Conservation (phyloP, 2,329 filamentous ascomycete species). For the Cordyceps tenuipes region DNA sequence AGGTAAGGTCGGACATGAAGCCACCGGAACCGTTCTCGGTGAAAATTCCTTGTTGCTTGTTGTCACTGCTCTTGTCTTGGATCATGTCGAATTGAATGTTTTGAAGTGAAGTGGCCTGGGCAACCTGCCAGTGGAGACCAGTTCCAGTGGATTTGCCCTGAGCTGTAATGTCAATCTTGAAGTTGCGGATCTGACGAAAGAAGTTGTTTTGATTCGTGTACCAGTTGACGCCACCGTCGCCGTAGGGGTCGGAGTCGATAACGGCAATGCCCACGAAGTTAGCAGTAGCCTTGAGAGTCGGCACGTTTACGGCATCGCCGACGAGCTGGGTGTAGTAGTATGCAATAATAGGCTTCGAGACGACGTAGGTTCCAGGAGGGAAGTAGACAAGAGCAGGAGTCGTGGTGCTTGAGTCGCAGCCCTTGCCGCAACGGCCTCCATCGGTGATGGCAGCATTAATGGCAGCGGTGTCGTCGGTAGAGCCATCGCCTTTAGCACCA, state of each 20-base stretch:
- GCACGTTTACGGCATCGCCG: conserved; percentile 65
- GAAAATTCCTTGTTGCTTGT: conserved; percentile 69
- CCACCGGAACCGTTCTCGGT: conserved; percentile 81
- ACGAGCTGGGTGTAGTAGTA: conserved; percentile 93
- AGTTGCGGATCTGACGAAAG: conserved; percentile 75
- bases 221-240: conserved; percentile 59
- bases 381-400: conserved; percentile 87
- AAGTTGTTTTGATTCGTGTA: conserved; percentile 79
- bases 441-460: conserved; percentile 77
- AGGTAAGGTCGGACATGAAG: conserved; percentile 74
- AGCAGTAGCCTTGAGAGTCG: conserved; percentile 65
- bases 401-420: conserved; percentile 78
- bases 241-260: conserved; percentile 83
- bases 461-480: conserved; percentile 75
- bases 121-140: conserved; percentile 78
- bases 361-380: conserved; percentile 75
- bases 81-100: conserved; percentile 78
- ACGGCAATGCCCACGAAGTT: conserved; percentile 78
- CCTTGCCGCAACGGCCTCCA: conserved; percentile 70
- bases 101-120: conserved; percentile 72
- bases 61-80: conserved; percentile 52
- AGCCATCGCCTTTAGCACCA: conserved; percentile 59
- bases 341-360: conserved; percentile 71
- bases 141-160: conserved; percentile 54
- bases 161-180: conserved; percentile 65